Conservation (phyloP, 1,139 yeast species). For the Yamadazyma sp. region DNA sequence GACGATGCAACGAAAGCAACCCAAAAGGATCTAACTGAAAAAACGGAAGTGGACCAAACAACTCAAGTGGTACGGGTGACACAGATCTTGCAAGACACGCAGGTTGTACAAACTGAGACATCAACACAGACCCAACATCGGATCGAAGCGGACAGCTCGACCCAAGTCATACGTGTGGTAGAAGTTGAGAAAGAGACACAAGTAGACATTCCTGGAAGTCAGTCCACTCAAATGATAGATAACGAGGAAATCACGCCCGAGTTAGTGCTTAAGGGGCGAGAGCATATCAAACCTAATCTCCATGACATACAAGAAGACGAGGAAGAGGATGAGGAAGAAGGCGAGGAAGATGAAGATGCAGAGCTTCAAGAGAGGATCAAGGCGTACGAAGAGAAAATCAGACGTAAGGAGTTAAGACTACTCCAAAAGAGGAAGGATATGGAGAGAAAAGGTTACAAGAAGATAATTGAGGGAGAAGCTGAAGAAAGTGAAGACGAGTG, state of each 20-base stretch:
- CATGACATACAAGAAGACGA: slow-evolving; percentile 21
- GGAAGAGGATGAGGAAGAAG: slow-evolving; percentile 22
- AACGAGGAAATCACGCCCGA: slow-evolving; percentile 29
- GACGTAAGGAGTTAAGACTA: slow-evolving; percentile 37
- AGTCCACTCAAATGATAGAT: slow-evolving; percentile 2
- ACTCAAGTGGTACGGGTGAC: slow-evolving; percentile 1
- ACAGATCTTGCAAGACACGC: slow-evolving; percentile 1
- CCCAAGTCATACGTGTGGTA: no score
- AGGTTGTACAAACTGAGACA: background rate
- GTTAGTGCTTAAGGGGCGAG: slow-evolving; percentile 25
- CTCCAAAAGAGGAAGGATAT: slow-evolving; percentile 46
- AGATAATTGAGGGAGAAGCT: slow-evolving; percentile 81
- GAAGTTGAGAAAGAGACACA: background rate
- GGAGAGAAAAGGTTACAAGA: slow-evolving; percentile 50
- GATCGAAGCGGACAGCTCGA: background rate
- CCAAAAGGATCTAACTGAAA: background rate
- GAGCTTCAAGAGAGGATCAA: slow-evolving; percentile 30
- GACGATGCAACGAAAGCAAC: background rate
- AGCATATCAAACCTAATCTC: slow-evolving; percentile 16
- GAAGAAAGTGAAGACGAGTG: slow-evolving; percentile 97
- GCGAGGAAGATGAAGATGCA: slow-evolving; percentile 25
- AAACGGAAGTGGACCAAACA: background rate
- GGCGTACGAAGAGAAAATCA: slow-evolving; percentile 38
- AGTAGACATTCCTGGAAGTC: background rate
- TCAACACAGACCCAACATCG: background rate